Evolutionary conservation across 257 asterid genomes (phyloP).

Genomic region (Henckelia pumila): DNA sequence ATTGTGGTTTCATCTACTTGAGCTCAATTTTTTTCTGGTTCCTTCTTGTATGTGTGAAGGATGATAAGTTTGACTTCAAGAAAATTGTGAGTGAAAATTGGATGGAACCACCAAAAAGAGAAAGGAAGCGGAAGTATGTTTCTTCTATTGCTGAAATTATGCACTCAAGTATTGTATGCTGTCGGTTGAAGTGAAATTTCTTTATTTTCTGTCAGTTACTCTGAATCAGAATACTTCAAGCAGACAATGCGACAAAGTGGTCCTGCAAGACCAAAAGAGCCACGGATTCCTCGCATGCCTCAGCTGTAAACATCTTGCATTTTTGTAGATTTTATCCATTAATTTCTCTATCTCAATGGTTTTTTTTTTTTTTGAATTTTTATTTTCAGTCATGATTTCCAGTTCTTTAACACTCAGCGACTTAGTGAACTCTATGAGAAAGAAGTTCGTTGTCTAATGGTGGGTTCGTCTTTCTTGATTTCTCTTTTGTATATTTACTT

Average conservation of each 20-base stretch:
- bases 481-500: constrained; percentile 2
- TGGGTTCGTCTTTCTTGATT: constrained; percentile 35
- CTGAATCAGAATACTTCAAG: constrained; percentile 97
- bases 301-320: constrained; percentile 65
- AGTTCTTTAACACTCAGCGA: constrained; percentile 94
- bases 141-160: constrained; percentile 17
- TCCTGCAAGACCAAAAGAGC: constrained; percentile 93
- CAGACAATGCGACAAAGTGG: constrained; percentile 99
- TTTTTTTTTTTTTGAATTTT: too few relatives aligned
- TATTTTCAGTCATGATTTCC: constrained; percentile 97
- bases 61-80: constrained; percentile 88
- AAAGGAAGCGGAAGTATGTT: constrained; percentile 94
- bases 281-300: constrained; percentile 99
- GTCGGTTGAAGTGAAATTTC: constrained; percentile 13
- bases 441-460: constrained; percentile 97
- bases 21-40: constrained; percentile 17
- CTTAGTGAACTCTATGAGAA: constrained; percentile 96
- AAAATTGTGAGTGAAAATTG: constrained; percentile 90
- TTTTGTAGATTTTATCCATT: neutral
- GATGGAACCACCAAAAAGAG: constrained; percentile 93
- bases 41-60: constrained; percentile 44
- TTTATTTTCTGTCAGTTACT: constrained; percentile 51
- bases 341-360: constrained; percentile 25
- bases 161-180: neutral
- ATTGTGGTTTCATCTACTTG: constrained; percentile 4